These are phyloP conservation scores for Suhomyces sp. DNA, from an alignment of 805 yeast genomes.

Conservation along the genomic window DNA sequence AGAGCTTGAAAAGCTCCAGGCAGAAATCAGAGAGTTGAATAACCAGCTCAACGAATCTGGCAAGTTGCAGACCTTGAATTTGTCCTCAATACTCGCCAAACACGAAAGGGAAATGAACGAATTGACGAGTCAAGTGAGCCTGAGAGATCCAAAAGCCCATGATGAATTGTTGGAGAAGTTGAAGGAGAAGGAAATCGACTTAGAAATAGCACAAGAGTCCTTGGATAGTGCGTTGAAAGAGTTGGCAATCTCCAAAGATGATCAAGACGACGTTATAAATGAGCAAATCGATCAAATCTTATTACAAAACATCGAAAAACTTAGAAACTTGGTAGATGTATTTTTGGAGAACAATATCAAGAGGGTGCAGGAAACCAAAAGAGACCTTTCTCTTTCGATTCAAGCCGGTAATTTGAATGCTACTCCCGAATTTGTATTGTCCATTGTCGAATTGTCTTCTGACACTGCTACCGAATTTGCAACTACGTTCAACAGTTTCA, in stretches of 20 bases:
- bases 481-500: constrained; percentile 65
- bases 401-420: constrained; percentile 79
- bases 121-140: constrained; percentile 36
- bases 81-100: constrained; percentile 55
- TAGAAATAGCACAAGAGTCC: constrained; percentile 75
- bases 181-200: constrained; percentile 70
- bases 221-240: constrained; percentile 69
- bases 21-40: constrained; percentile 61
- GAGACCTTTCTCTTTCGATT: constrained; percentile 73
- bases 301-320: constrained; percentile 45
- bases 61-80: constrained; percentile 59
- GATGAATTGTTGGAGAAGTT: constrained; percentile 44
- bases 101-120: constrained; percentile 63
- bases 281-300: constrained; percentile 58
- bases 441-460: constrained; percentile 68
- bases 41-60: constrained; percentile 58
- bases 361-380: constrained; percentile 67
- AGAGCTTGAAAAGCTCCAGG: constrained; percentile 62
- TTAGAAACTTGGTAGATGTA: constrained; percentile 61
- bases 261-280: constrained; percentile 51
- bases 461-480: constrained; percentile 78
- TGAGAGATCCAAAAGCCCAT: constrained; percentile 24
- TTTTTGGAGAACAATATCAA: constrained; percentile 66
- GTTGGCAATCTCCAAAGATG: constrained; percentile 49
- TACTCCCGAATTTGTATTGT: constrained; percentile 64